Conservation (phyloP, 768 basidiomycete species). For the Pholiota conissans region DNA sequence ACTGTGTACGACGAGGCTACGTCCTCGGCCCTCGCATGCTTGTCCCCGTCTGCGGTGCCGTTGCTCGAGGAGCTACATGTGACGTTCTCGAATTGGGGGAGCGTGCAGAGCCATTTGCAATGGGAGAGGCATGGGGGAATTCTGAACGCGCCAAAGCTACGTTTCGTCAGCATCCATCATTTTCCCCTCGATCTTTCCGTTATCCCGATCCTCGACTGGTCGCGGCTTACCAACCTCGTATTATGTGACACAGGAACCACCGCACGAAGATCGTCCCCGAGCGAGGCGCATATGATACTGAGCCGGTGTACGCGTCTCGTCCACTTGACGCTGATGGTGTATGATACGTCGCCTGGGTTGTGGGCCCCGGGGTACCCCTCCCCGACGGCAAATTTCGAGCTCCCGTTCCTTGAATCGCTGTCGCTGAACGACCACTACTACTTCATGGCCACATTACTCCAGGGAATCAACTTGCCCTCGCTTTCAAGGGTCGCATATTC, state of each 20-base stretch:
- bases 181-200: not conserved
- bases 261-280: not conserved
- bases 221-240: conserved; percentile 1
- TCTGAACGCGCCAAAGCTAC: conserved; percentile 1
- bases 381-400: too few species aligned
- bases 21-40: conserved; percentile 1
- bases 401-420: conserved; percentile 9
- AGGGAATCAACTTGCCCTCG: not conserved
- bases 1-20: not conserved
- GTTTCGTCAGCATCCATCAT: not conserved
- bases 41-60: not conserved
- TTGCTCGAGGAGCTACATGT: conserved; percentile 3
- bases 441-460: not conserved
- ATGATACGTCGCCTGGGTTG: not conserved
- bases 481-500: conserved; percentile 4
- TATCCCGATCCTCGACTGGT: not conserved
- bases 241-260: not conserved
- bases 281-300: not conserved
- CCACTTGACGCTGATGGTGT: conserved; percentile 2
- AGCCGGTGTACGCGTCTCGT: conserved; percentile 4
- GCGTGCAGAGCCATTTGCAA: not conserved
- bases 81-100: not conserved
- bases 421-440: conserved; percentile 3
- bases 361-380: too few species aligned
- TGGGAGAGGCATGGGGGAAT: not conserved